Percentiles rank a stretch among this genome's conserved stretches.
Conservation (phyloP, 2,329 filamentous ascomycete species). For the Penicillium sp. region DNA sequence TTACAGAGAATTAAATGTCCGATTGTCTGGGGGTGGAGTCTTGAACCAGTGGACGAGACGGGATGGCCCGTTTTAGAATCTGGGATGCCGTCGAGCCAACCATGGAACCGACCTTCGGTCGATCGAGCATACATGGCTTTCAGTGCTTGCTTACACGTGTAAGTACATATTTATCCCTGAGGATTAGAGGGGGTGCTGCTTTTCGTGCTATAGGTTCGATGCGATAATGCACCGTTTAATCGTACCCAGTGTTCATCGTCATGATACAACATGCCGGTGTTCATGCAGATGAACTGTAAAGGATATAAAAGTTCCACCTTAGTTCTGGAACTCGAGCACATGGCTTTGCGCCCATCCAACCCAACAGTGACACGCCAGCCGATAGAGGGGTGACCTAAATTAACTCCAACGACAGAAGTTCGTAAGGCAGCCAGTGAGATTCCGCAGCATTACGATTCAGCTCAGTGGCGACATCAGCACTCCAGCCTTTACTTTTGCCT, state of each 20-base stretch:
- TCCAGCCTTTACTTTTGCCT: background rate
- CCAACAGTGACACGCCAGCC: constrained; percentile 10
- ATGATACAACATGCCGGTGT: constrained; percentile 16
- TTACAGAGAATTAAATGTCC: constrained; percentile 3
- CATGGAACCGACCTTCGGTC: constrained; percentile 17
- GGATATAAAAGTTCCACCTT: constrained; percentile 10
- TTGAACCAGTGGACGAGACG: constrained; percentile 27
- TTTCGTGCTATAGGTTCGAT: background rate
- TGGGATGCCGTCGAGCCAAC: constrained; percentile 19
- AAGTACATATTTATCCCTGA: background rate
- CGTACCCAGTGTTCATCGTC: background rate
- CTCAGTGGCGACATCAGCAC: constrained; percentile 1
- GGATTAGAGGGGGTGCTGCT: background rate
- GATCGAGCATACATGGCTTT: constrained; percentile 2
- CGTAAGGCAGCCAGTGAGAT: constrained; percentile 14
- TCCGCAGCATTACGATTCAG: background rate
- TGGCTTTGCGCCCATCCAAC: constrained; percentile 24
- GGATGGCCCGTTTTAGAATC: constrained; percentile 21
- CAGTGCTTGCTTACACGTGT: background rate
- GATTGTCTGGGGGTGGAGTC: constrained; percentile 24
- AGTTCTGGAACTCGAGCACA: constrained; percentile 27
- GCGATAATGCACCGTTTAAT: background rate
- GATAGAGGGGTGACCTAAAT: constrained; percentile 5
- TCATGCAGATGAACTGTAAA: constrained; percentile 26
- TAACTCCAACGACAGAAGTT: background rate